Evolutionary conservation across 179 eudicot genomes (phyloP).

Genomic region (Beta corolliflora): DNA sequence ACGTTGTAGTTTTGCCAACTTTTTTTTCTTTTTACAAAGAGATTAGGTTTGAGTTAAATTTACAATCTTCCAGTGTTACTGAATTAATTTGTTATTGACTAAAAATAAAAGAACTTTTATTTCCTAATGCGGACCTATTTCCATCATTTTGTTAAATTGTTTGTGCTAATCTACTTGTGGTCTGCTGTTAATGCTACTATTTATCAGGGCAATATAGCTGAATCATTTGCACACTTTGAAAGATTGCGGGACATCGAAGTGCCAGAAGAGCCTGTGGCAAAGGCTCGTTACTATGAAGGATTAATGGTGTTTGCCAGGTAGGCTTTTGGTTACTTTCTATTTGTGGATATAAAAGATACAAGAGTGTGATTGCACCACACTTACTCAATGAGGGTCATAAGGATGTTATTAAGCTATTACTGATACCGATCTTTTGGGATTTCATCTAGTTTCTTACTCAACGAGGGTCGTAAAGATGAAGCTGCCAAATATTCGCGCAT

Average conservation of each 20-base stretch:
- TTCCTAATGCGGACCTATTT: no score
- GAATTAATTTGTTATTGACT: no score
- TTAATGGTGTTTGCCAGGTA: slow-evolving; percentile 70
- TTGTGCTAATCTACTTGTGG: background rate
- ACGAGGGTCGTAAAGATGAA: slow-evolving; percentile 61
- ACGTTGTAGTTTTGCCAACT: no score
- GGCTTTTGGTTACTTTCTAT: slow-evolving; percentile 9
- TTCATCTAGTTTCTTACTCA: slow-evolving; percentile 50
- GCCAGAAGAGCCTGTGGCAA: slow-evolving; percentile 65
- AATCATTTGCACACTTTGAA: slow-evolving; percentile 70
- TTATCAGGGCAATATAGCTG: slow-evolving; percentile 57
- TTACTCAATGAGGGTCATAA: background rate
- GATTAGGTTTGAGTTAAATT: no score
- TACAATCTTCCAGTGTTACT: no score
- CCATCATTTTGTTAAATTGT: background rate
- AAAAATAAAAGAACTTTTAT: no score
- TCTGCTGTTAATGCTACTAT: background rate
- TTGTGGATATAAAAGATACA: background rate
- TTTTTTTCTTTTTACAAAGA: no score
- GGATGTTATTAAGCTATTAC: no score
- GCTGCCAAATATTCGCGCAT: slow-evolving; percentile 53
- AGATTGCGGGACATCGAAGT: slow-evolving; percentile 63
- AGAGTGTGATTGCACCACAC: background rate
- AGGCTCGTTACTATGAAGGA: slow-evolving; percentile 75
- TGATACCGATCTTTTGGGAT: slow-evolving; percentile 13